Percentiles rank a stretch among this genome's conserved stretches.
Conservation (phyloP, 1,284 basidiomycete genomes). For the Stygiomarasmius scandens region DNA sequence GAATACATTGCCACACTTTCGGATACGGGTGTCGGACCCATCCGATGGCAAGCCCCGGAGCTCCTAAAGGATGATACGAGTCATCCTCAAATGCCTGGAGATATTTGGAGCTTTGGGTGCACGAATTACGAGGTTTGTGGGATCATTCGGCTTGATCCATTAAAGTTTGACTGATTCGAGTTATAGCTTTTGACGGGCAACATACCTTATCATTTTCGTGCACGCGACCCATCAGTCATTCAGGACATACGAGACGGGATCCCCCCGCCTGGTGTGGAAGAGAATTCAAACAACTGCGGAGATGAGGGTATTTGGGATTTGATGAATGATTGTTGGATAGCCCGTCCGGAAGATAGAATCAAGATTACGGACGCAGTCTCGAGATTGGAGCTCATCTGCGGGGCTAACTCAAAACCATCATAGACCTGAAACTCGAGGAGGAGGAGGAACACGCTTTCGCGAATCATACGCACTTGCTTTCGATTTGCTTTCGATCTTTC, state of each 20-base stretch:
- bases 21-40: constrained; percentile 26
- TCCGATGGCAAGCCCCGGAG: constrained; percentile 39
- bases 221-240: constrained; percentile 23
- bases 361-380: constrained; percentile 7
- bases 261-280: constrained; percentile 15
- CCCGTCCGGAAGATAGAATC: constrained; percentile 7
- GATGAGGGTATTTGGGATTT: constrained; percentile 9
- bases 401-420: neutral
- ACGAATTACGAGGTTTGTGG: constrained; percentile 33
- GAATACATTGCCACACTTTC: constrained; percentile 31
- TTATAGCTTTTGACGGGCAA: constrained; percentile 25
- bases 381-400: constrained; percentile 3
- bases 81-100: constrained; percentile 23
- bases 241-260: constrained; percentile 19
- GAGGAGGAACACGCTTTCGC: too few relatives aligned
- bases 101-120: constrained; percentile 38
- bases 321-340: constrained; percentile 12
- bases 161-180: neutral
- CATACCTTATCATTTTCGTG: constrained; percentile 23
- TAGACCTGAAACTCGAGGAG: too few relatives aligned
- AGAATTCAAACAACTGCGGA: neutral
- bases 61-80: constrained; percentile 26
- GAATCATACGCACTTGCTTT: neutral
- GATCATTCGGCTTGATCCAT: neutral
- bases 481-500: neutral